Evolutionary conservation across 805 yeast genomes (phyloP), one percentile per base, ranked within the genome.

Genomic region (Schizosaccharomyces cryophilus): DNA sequence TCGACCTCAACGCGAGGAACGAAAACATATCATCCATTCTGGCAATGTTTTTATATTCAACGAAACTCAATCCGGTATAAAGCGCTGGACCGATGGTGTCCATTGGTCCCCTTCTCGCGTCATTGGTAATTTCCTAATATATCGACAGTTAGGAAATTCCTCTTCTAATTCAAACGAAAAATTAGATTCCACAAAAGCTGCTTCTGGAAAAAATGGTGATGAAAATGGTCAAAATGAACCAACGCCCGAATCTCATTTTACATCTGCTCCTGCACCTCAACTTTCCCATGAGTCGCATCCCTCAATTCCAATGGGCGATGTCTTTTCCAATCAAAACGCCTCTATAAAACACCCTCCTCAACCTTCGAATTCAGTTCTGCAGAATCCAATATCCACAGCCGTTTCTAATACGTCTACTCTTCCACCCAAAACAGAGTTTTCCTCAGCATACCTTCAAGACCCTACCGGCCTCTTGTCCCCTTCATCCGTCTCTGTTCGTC

Each of bases 1-100:
- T 61, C 75, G 97, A 61, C 95, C 95, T 0, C 85, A 81, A 63
- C 95, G 87, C 67, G 74, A 80, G 26, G 96, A 88, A 71, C 75
- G 95, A 19, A 67, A 76, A 0, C 70, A 72, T 3, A 73, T 87
- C 60, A 87, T 89, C 42, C 73, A 75, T 61, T 81, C 87, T 9
- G 96, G 96, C 0, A 80, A 81, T 65, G 81, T 87, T 1, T 88
- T 89, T 71, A 87, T 90, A 1, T 88, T 89, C 67, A 79, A 84
- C 59, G 95, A 89, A 70, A 87, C 84, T 65, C 74, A 78, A 13
- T 81, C 89, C 0, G 88, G 90, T 2, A 88, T 89, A 63, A 85
- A 85, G 69, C 76, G 97, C 63, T 89, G 97, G 97, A 89, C 97
- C 1, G 97, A 89, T 68, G 95, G 96, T n/a, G 79, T 86, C 15